Conservation (phyloP, 768 basidiomycete genomes). For the Serendipita sp. region DNA sequence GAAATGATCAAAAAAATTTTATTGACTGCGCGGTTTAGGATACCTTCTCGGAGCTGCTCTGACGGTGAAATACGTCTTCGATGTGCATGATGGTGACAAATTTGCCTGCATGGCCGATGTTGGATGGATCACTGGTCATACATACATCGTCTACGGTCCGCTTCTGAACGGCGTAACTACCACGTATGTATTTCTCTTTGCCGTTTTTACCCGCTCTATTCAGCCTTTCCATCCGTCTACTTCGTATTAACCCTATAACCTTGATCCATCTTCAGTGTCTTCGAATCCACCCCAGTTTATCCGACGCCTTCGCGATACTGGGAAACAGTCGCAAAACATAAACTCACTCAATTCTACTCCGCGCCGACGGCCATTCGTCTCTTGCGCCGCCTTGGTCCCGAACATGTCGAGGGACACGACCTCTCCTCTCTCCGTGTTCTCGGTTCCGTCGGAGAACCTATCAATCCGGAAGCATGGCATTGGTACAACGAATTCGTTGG, state of each 20-base stretch:
- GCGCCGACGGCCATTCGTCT: constrained; percentile 92
- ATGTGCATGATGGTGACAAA: constrained; percentile 88
- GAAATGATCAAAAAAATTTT: constrained; percentile 21
- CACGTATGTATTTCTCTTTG: constrained; percentile 17
- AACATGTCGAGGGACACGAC: constrained; percentile 73
- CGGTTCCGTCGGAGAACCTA: constrained; percentile 92
- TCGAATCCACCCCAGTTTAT: constrained; percentile 94
- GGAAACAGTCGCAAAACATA: constrained; percentile 85
- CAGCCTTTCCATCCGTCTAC: not conserved
- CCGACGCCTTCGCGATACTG: constrained; percentile 94
- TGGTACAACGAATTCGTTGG: constrained; percentile 98
- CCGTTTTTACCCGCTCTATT: not conserved
- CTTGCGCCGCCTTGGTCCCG: constrained; percentile 66
- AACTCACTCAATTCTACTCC: constrained; percentile 91
- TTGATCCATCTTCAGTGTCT: constrained; percentile 34
- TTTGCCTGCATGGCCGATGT: constrained; percentile 99
- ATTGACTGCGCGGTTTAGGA: constrained; percentile 11
- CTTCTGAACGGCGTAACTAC: constrained; percentile 73
- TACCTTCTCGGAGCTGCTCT: constrained; percentile 86
- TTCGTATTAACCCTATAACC: constrained; percentile 8
- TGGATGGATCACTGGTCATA: constrained; percentile 98
- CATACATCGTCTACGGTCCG: constrained; percentile 87
- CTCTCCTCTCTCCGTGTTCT: constrained; percentile 70
- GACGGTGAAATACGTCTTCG: constrained; percentile 95
- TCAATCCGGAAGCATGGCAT: constrained; percentile 98